A percentile compares a stretch with the other conserved stretches of the same genome.
Conservation (phyloP, 768 basidiomycete species). For the Nidularia sp. region DNA sequence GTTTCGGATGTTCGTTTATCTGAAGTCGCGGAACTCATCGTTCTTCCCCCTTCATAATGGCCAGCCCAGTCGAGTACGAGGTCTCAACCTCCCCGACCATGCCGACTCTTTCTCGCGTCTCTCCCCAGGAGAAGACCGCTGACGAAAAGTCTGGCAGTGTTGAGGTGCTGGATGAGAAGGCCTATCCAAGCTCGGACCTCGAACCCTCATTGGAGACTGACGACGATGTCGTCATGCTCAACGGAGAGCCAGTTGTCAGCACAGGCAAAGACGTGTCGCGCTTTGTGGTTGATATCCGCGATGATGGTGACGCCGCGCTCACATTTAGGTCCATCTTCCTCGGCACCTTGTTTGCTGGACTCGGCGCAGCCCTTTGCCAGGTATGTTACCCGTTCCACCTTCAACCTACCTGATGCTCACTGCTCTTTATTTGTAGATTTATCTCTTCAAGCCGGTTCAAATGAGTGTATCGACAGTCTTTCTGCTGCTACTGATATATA, state of each 20-base stretch:
- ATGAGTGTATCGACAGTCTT: constrained; percentile 52
- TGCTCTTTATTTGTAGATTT: constrained; percentile 34
- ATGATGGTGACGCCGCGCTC: constrained; percentile 52
- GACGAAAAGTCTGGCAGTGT: constrained; percentile 12
- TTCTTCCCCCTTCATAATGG: background rate
- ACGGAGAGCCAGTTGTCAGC: constrained; percentile 38
- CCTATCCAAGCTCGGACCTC: background rate
- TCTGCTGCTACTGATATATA: constrained; percentile 49
- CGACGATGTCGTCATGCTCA: constrained; percentile 23
- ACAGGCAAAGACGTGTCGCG: constrained; percentile 48
- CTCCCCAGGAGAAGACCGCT: constrained; percentile 5
- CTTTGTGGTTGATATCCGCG: constrained; percentile 51
- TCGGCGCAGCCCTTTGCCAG: constrained; percentile 57
- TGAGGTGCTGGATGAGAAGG: constrained; percentile 16
- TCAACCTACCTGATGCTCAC: background rate
- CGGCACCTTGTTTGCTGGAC: constrained; percentile 53
- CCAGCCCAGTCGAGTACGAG: background rate
- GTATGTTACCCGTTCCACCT: constrained; percentile 18
- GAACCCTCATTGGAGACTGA: constrained; percentile 6
- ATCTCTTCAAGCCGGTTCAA: constrained; percentile 55
- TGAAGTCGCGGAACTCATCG: background rate
- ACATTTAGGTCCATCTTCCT: constrained; percentile 53
- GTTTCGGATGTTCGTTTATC: background rate
- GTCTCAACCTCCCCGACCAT: background rate
- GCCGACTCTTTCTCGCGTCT: background rate